Percentiles rank a stretch among this genome's conserved stretches.
Evolutionary conservation across 1,139 yeast genomes (phyloP).

Genomic region (Magnusiomyces suaveolens): DNA sequence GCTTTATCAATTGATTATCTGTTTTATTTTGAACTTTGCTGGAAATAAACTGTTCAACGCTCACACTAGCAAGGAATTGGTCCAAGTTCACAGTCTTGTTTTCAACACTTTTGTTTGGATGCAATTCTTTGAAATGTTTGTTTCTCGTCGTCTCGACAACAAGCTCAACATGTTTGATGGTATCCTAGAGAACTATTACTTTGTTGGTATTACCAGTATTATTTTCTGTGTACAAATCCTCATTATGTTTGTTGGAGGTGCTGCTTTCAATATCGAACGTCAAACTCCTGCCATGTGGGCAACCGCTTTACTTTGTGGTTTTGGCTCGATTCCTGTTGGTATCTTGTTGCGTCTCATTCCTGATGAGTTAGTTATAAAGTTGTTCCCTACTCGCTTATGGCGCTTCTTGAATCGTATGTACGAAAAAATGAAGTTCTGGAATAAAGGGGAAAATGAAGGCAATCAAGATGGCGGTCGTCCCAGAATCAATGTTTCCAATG

Average conservation of each 20-base stretch:
- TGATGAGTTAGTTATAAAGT: constrained; percentile 58
- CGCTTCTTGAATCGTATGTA: constrained; percentile 26
- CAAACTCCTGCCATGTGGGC: constrained; percentile 88
- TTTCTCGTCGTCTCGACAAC: constrained; percentile 86
- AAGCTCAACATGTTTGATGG: constrained; percentile 79
- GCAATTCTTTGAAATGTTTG: constrained; percentile 88
- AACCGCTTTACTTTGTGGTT: constrained; percentile 75
- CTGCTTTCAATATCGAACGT: constrained; percentile 74
- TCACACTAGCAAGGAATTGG: constrained; percentile 49
- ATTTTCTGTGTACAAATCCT: constrained; percentile 78
- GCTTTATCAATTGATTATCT: constrained; percentile 60
- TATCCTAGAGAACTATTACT: constrained; percentile 71
- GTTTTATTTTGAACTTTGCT: constrained; percentile 71
- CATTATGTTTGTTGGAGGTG: constrained; percentile 95
- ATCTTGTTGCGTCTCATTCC: constrained; percentile 67
- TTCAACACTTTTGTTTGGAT: constrained; percentile 97
- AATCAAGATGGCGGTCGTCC: neutral
- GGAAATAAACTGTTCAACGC: constrained; percentile 53
- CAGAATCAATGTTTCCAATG: constrained; percentile 4
- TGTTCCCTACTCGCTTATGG: constrained; percentile 60
- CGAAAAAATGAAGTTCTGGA: constrained; percentile 8
- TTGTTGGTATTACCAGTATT: constrained; percentile 58
- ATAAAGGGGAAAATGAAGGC: constrained; percentile 2
- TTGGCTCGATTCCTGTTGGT: constrained; percentile 76
- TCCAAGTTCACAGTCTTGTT: constrained; percentile 70